A percentile compares a stretch with the other conserved stretches of the same genome.
phyloP scores from a whole-genome alignment of 306 rosid species.

The Morella rubra region DNA sequence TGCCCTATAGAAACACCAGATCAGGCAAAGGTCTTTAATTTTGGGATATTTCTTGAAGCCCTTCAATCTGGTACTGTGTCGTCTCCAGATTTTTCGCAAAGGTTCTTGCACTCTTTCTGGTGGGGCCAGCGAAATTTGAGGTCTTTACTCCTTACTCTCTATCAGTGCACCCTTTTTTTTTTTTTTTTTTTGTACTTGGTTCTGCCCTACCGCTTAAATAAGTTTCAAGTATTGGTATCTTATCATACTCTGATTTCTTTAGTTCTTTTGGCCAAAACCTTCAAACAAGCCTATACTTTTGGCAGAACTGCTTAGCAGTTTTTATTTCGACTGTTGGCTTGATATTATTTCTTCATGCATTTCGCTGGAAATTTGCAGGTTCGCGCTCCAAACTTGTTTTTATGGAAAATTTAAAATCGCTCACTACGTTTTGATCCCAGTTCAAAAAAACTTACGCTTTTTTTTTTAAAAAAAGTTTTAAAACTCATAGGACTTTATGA shows the following conservation, averaged over 20 bases:
- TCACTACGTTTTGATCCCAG: no score
- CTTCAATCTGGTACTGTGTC: slow-evolving; percentile 86
- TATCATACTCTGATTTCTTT: slow-evolving; percentile 34
- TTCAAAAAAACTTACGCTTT: no score
- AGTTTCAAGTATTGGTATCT: no score
- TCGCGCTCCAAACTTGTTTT: slow-evolving; percentile 27
- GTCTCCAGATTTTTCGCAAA: slow-evolving; percentile 69
- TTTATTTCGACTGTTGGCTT: slow-evolving; percentile 78
- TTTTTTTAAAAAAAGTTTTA: no score
- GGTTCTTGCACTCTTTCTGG: slow-evolving; percentile 88
- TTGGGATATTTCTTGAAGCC: slow-evolving; percentile 88
- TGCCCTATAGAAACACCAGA: slow-evolving; percentile 55
- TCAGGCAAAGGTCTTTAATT: slow-evolving; percentile 48
- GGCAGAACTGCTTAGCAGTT: slow-evolving; percentile 85
- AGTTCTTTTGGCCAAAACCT: slow-evolving; percentile 94
- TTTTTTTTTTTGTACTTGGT: no score
- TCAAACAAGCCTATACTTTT: slow-evolving; percentile 63
- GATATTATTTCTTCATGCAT: slow-evolving; percentile 74
- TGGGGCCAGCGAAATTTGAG: slow-evolving; percentile 92
- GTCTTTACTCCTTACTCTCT: no score
- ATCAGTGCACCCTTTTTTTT: no score
- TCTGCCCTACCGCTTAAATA: no score
- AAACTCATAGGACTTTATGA: no score
- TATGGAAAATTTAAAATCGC: no score
- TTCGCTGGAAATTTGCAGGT: slow-evolving; percentile 95